These are phyloP conservation scores for Cercis canadensis DNA, from an alignment of 306 rosid genomes.

Conservation along the genomic window DNA sequence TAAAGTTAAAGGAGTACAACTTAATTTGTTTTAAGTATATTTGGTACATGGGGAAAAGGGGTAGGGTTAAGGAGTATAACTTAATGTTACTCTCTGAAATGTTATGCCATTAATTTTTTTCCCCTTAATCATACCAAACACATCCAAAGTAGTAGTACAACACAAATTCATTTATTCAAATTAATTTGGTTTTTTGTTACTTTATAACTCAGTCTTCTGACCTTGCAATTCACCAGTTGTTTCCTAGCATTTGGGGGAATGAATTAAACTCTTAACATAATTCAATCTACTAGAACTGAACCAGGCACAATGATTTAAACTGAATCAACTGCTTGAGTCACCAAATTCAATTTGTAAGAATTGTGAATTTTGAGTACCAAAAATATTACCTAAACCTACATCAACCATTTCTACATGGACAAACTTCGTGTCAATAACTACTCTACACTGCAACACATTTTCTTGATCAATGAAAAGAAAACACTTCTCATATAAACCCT, in stretches of 20 bases:
- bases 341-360: constrained; percentile 77
- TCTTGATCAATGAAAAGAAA: constrained; percentile 47
- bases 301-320: constrained; percentile 34
- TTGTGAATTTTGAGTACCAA: constrained; percentile 54
- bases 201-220: no score
- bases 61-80: no score
- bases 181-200: no score
- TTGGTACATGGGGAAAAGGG: no score
- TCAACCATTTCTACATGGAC: constrained; percentile 73
- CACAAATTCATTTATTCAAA: no score
- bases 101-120: no score
- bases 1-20: no score
- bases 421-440: constrained; percentile 64
- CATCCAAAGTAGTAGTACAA: no score
- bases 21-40: no score
- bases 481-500: constrained; percentile 84
- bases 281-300: constrained; percentile 28
- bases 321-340: constrained; percentile 53
- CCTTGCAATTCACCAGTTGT: constrained; percentile 2
- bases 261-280: constrained; percentile 24
- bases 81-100: no score
- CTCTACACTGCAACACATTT: constrained; percentile 58
- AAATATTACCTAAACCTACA: constrained; percentile 36
- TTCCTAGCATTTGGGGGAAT: background rate
- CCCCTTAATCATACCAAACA: no score